Evolutionary conservation across 1,139 yeast genomes (phyloP), one percentile per base, ranked within the genome.

Genomic region (Pichia terricola): DNA sequence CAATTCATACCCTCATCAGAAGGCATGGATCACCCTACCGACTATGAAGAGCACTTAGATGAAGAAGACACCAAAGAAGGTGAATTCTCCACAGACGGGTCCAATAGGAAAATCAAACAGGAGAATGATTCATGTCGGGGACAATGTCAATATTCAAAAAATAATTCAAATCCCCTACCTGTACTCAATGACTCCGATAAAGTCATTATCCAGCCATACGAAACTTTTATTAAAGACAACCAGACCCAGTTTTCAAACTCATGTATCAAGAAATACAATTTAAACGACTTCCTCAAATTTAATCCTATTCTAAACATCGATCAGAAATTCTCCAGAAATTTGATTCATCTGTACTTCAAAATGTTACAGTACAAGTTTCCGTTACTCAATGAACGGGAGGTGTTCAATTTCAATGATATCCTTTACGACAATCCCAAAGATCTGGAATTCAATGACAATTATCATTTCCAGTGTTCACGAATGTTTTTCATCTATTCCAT

Each of bases 331-430:
- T 66, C 77, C 2, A 64, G 70, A 47, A 69, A 70, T 28, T 65
- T 73, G 38, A 53, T 73, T 38, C 75, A 71, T 41, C 68, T 71
- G 16, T 73, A 71, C 52, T 73, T 73, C 52, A 64, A 73, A n/a
- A 59, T 75, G 44, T 54, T 73, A 34, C 79, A 73, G 50, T 70
- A 70, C 53, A 72, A 73, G 48, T 73, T 72, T 50, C 79, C 79
- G 0, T 49, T 73, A 26, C 54, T 73, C 28, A 71, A 69, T 51
- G 77, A 73, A 52, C 60, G 62, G 34, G 77, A 71, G 42, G 67
- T 73, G 22, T 61, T 67, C 40, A 62, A 61, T 28, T 72, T 73
- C 50, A 75, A 72, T 53, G 64, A 65, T 42, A 66, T 67, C 27
- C 72, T 69, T 41, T 67, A 65, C 39, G 22, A 16, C 22, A 16